A percentile compares a stretch with the other conserved stretches of the same genome.
Evolutionary conservation across 2,329 filamentous ascomycete genomes (phyloP).

Genomic region (Cladosporium halotolerans): DNA sequence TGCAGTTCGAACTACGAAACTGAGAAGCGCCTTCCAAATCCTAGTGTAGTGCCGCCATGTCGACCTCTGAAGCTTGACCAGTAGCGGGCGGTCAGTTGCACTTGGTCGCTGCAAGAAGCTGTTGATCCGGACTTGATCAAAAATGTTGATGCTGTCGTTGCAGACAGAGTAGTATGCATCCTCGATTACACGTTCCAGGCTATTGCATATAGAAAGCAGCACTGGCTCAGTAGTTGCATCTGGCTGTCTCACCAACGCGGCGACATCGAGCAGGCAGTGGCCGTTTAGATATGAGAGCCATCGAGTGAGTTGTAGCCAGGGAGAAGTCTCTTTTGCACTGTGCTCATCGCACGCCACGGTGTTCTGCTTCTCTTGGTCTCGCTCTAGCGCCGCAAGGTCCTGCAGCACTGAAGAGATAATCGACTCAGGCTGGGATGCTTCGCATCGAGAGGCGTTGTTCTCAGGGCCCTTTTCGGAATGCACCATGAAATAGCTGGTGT

Average conservation of each 20-base stretch:
- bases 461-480: neutral
- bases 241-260: neutral
- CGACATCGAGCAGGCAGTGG: neutral
- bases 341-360: neutral
- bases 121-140: constrained; percentile 17
- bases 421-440: neutral
- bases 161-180: constrained; percentile 12
- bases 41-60: constrained; percentile 14
- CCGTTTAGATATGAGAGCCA: constrained; percentile 2
- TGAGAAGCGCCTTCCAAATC: constrained; percentile 18
- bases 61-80: constrained; percentile 16
- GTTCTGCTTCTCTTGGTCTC: neutral
- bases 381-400: neutral
- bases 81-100: constrained; percentile 10
- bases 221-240: neutral
- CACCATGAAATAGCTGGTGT: constrained; percentile 1
- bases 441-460: neutral
- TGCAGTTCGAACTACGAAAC: constrained; percentile 14
- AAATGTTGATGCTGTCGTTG: constrained; percentile 14
- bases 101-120: constrained; percentile 13
- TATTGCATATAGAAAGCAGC: neutral
- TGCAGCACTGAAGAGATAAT: no score
- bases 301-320: constrained; percentile 5
- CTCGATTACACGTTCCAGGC: constrained; percentile 13
- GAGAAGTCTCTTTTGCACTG: neutral